Evolutionary conservation across 2,329 filamentous ascomycete species (phyloP), one percentile per base, ranked within the genome.

Genomic region (Berkeleyomyces basicola): DNA sequence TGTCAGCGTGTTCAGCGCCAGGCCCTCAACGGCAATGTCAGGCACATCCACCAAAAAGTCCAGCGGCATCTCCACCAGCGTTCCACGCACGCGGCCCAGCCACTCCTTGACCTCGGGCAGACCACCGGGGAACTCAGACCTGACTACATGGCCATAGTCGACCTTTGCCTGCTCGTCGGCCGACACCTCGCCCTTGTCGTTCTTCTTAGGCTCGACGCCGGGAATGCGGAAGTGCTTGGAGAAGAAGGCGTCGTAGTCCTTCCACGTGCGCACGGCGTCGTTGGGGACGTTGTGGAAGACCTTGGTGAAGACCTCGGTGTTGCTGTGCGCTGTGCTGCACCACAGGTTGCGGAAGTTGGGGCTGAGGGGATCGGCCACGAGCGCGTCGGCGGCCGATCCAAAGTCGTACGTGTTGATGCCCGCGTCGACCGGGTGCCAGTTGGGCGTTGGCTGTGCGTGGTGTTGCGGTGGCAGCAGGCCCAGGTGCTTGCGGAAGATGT

Each of bases 401-500:
- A 87, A 87, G 71, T 88, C 82, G 70, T 88, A 87, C 43, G 82
- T 74, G 73, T 96, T 96, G 59, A 82, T 80, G 55, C 81, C 82
- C 59, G 82, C 80, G 63, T 80, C 79, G 0, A 91, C 82, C 0
- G 90, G 88, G 61, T 85, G 82, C 68, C 89, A 91, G 74, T 96
- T 96, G 62, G 80, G 78, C 68, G 87, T 81, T 4, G 85, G 79
- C 2, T 73, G 75, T 65, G 86, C 87, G 68, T 85, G 83, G 42
- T 78, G 76, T 72, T 96, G 89, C 7, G 88, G 78, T 0, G 86
- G 85, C 7, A 96, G 78, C 7, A 96, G 79, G 51, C 92, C 92
- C 1, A 96, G 81, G 71, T 96, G 92, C 75, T 96, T 95, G 67
- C 91, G 84, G 83, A 89, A 96, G 66, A 96, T 82, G 71, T 90